These are phyloP conservation scores for Kregervanrija pseudodelftensis DNA, from an alignment of 805 yeast genomes.

Conservation along the genomic window DNA sequence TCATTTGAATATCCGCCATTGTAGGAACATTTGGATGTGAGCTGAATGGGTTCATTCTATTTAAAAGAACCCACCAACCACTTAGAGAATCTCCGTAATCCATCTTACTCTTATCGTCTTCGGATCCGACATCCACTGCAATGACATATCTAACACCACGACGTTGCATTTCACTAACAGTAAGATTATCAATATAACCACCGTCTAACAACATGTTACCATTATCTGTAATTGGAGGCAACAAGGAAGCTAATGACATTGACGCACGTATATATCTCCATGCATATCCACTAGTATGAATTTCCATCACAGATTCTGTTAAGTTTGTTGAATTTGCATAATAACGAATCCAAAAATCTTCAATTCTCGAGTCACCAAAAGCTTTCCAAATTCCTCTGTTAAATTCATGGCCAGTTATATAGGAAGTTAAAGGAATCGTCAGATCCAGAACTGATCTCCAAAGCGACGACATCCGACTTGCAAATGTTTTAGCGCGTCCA, in stretches of 20 bases:
- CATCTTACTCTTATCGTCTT: conserved; percentile 87
- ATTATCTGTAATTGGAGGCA: conserved; percentile 82
- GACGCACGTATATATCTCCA: conserved; percentile 96
- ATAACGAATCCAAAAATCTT: conserved; percentile 90
- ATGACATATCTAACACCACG: conserved; percentile 81
- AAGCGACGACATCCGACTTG: conserved; percentile 70
- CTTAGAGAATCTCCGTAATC: conserved; percentile 87
- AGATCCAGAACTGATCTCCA: conserved; percentile 84
- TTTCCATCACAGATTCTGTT: conserved; percentile 91
- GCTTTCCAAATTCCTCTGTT: conserved; percentile 97
- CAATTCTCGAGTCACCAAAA: conserved; percentile 86
- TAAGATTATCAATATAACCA: conserved; percentile 89
- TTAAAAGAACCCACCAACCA: conserved; percentile 85
- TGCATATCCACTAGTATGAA: conserved; percentile 85
- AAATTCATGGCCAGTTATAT: conserved; percentile 95
- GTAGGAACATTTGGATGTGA: conserved; percentile 83
- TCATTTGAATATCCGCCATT: conserved; percentile 89
- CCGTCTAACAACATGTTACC: conserved; percentile 95
- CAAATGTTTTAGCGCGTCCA: conserved; percentile 82
- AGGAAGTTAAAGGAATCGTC: conserved; percentile 90
- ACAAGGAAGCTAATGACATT: conserved; percentile 89
- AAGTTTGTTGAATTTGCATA: conserved; percentile 91
- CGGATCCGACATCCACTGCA: conserved; percentile 95
- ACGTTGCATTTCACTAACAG: conserved; percentile 86
- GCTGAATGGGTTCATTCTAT: conserved; percentile 87